Conservation (phyloP, 2,329 filamentous ascomycete species). For the Verticillium albo-atrum region DNA sequence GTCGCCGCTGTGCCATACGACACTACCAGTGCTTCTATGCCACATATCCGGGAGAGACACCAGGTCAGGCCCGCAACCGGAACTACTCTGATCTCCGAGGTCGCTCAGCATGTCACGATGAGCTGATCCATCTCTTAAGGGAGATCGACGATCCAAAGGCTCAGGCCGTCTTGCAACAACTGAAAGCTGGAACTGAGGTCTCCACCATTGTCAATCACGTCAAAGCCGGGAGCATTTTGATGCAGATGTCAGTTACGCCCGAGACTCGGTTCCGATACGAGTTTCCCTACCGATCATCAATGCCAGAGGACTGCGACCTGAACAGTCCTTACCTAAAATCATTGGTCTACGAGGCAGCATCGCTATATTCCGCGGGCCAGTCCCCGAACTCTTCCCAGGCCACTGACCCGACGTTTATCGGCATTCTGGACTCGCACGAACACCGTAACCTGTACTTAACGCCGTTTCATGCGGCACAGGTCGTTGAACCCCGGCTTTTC, state of each 20-base stretch:
- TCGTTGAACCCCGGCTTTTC: conserved; percentile 27
- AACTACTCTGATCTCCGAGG: background rate
- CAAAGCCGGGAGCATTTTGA: conserved; percentile 27
- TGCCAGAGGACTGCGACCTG: conserved; percentile 10
- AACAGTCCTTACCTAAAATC: conserved; percentile 22
- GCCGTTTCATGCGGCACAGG: conserved; percentile 28
- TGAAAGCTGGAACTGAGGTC: conserved; percentile 27
- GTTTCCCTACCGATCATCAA: conserved; percentile 27
- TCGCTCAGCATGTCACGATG: background rate
- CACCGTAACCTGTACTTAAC: conserved; percentile 21
- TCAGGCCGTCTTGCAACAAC: conserved; percentile 24
- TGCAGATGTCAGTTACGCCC: conserved; percentile 31
- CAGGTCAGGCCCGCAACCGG: background rate
- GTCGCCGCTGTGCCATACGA: background rate
- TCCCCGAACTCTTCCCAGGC: background rate
- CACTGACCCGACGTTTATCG: background rate
- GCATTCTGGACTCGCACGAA: conserved; percentile 2
- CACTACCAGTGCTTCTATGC: background rate
- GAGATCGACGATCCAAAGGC: conserved; percentile 18
- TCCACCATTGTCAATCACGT: conserved; percentile 26
- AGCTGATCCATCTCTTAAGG: background rate
- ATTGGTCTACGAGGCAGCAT: conserved; percentile 18
- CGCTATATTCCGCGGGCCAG: conserved; percentile 1
- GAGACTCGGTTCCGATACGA: conserved; percentile 33
- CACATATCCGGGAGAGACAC: background rate